These are phyloP conservation scores for Aspergillus sp. DNA, from an alignment of 2,329 filamentous ascomycete species.

Conservation along the genomic window DNA sequence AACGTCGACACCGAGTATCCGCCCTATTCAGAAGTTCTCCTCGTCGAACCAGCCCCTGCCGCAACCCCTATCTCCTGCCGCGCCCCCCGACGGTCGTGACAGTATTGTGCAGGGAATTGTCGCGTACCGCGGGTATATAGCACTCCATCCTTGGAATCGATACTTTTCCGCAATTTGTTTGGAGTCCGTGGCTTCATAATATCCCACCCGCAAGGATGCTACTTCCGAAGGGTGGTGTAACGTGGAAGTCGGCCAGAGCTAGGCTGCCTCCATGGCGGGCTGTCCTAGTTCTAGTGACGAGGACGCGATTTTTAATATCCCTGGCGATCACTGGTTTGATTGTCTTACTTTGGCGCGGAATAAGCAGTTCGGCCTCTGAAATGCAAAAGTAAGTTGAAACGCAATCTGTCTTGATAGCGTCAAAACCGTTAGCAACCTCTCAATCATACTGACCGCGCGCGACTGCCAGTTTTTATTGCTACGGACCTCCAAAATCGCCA, in stretches of 20 bases:
- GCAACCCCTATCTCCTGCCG: constrained; percentile 4
- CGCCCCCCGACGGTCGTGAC: constrained; percentile 3
- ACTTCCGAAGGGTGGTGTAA: constrained; percentile 83
- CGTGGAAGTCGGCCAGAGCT: constrained; percentile 86
- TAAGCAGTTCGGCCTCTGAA: constrained; percentile 76
- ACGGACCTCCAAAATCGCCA: constrained; percentile 90
- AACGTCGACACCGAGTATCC: background rate
- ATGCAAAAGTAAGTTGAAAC: constrained; percentile 75
- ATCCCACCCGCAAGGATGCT: constrained; percentile 62
- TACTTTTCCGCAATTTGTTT: background rate
- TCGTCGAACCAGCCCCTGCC: background rate
- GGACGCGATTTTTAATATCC: constrained; percentile 74
- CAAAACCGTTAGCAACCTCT: background rate
- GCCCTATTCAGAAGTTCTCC: background rate
- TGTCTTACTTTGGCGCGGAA: constrained; percentile 83
- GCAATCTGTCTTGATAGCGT: background rate
- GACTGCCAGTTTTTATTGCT: constrained; percentile 82
- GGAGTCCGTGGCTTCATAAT: constrained; percentile 1
- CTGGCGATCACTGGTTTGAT: constrained; percentile 69
- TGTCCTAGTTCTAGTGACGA: constrained; percentile 68
- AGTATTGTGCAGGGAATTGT: constrained; percentile 13
- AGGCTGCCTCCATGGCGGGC: constrained; percentile 75
- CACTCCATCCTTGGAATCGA: background rate
- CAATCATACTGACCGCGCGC: constrained; percentile 11
- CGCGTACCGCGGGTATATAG: constrained; percentile 13